Base-by-base conservation (phyloP, 139 green algal genomes). In the Auxenochlorella pyrenoidosa region DNA sequence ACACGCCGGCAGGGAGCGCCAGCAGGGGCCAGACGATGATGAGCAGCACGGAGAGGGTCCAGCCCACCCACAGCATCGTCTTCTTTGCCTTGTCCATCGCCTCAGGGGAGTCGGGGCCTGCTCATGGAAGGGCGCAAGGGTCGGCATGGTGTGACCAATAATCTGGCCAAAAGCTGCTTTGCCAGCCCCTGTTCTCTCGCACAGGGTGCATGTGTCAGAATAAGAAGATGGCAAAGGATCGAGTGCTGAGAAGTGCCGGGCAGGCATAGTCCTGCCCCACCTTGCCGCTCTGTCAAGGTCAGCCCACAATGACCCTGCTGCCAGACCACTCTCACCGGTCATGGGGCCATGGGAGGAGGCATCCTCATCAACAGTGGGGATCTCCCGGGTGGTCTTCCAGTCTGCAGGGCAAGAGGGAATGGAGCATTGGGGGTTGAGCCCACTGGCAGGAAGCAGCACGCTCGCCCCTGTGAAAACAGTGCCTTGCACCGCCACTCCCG, bases 1-100 rank as follows among this genome's bases (percentile, higher is more conserved):
- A 97, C 36, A 95, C 92, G 34, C 85, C 81, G 16, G 94, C 94
- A 24, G 93, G 92, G n/a, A 97, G 91, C 0, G 94, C 91, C 24
- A 96, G 88, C 24, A 91, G 32, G 22, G 94, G 94, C 94, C 94
- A 97, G 32, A 95, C 12, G 58, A 94, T 59, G 70, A 85, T 89
- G 43, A 96, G 91, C 36, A 95, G 78, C 54, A 95, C 22, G 66
- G 94, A 91, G 59, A 96, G 89, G 70, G 83, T 41, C 65, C 83
- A 84, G 54, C 94, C 93, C 77, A 90, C 94, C 75, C 86, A 87
- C 36, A 88, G 44, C 77, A 94, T 87, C 63, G 86, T 85, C 66
- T 90, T 93, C 63, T 81, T 66, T 22, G 92, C 92, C 16, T 77
- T 70, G 75, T 95, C 54, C 85, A 94, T 93, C 38, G 84, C 91